Evolutionary conservation across 345 rosid genomes (phyloP).

Genomic region (Pistacia vera): DNA sequence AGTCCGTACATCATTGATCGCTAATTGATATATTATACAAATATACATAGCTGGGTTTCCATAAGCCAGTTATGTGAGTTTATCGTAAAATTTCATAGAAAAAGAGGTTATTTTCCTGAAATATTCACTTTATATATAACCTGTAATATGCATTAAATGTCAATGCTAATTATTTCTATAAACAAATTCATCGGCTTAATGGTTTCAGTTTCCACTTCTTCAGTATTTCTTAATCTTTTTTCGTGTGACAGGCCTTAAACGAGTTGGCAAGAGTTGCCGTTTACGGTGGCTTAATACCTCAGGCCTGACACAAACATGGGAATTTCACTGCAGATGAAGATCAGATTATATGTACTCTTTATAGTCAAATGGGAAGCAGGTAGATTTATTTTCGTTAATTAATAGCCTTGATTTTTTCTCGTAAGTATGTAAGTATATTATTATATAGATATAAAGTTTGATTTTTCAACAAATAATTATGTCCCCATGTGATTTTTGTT

Average conservation of each 20-base stretch:
- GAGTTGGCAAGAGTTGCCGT: slow-evolving; percentile 69
- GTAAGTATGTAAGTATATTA: too few species aligned
- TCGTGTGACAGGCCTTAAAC: slow-evolving; percentile 37
- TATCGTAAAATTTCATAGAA: neutral
- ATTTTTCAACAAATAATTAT: neutral
- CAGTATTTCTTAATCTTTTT: neutral
- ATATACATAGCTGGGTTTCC: neutral
- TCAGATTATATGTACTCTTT: slow-evolving; percentile 45
- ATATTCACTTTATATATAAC: neutral
- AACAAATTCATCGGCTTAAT: neutral
- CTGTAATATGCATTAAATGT: neutral
- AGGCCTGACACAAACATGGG: slow-evolving; percentile 64
- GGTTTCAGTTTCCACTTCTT: neutral
- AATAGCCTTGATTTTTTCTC: neutral
- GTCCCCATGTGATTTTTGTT: slow-evolving; percentile 16
- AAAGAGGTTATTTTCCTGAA: neutral
- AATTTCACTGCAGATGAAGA: slow-evolving; percentile 64
- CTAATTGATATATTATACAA: too few species aligned
- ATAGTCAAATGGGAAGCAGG: slow-evolving; percentile 66
- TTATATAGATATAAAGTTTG: neutral
- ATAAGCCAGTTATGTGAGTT: neutral
- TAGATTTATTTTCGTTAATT: slow-evolving; percentile 7
- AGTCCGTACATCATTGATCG: neutral
- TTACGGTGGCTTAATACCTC: slow-evolving; percentile 64
- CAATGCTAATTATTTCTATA: too few species aligned